Conservation (phyloP, 495 filamentous ascomycete species). For the Xeromyces bisporus region DNA sequence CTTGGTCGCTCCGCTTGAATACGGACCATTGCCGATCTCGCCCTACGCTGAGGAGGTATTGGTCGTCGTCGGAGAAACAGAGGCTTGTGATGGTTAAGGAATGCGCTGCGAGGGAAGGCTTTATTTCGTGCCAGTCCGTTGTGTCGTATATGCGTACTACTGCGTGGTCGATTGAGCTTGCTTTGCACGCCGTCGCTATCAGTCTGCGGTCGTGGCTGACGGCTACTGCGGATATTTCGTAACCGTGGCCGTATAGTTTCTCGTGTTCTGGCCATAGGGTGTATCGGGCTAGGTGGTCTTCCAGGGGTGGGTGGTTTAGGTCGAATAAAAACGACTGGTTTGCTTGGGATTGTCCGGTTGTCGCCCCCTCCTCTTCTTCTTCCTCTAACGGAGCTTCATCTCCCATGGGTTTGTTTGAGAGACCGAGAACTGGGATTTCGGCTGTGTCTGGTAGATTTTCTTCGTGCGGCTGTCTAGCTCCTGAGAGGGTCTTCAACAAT, state of each 20-base stretch:
- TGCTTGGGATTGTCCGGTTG: constrained; percentile 10
- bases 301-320: constrained; percentile 57
- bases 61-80: constrained; percentile 59
- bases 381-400: constrained; percentile 31
- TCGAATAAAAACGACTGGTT: constrained; percentile 15
- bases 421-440: constrained; percentile 81
- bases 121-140: constrained; percentile 69
- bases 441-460: constrained; percentile 63
- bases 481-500: constrained; percentile 52
- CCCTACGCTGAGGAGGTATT: constrained; percentile 68
- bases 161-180: constrained; percentile 81
- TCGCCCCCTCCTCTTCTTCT: constrained; percentile 23
- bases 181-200: constrained; percentile 86
- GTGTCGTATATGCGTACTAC: constrained; percentile 86
- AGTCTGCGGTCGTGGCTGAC: constrained; percentile 53
- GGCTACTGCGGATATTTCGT: constrained; percentile 88
- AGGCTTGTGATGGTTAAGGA: constrained; percentile 68
- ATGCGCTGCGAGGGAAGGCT: constrained; percentile 64
- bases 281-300: constrained; percentile 76
- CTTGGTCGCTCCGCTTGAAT: constrained; percentile 35
- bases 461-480: constrained; percentile 27
- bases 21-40: constrained; percentile 83
- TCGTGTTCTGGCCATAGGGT: constrained; percentile 92
- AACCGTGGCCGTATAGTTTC: constrained; percentile 97
- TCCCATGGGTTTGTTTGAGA: constrained; percentile 87